Base-by-base conservation (phyloP, 2,329 filamentous ascomycete genomes). In the Fusarium albosuccineum region DNA sequence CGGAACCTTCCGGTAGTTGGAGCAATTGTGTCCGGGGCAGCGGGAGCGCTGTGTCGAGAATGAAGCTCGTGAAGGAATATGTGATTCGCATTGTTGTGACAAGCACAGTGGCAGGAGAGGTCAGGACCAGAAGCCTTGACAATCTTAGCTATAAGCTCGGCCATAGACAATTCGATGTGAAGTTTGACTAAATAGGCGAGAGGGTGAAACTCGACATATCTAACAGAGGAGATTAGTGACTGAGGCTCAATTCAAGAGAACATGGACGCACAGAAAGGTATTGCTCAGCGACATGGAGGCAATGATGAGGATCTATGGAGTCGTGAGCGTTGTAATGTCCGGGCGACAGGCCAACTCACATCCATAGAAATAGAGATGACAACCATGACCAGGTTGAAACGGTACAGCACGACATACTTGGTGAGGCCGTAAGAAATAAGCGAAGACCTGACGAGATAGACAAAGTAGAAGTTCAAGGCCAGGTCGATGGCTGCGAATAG, bases 381-480 rank as follows among this genome's bases (percentile, higher is more conserved):
- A 42, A 76, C 73, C 74, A 77, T 77, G 9, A 57, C 50, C 6
- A 77, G 50, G 41, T 77, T 77, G 57, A 77, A 77, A 26, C 76
- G 75, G 37, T 84, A 81, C 9, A 86, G 75, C 14, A 77, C 71
- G 53, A 80, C 78, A 67, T 86, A 86, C 62, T 85, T 85, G 3
- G 78, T 80, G 3, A 86, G 74, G 9, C 83, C 83, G 44, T 83
- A 81, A 22, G 78, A 74, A 58, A 85, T 80, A 0, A 86, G 76
- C 3, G 81, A 80, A 2, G 75, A 75, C 34, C 81, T 81, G 44
- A 86, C 83, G 1, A 77, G 76, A 48, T 74, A 70, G 66, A 77
- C 76, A 66, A 86, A 86, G 62, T 83, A 83, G 50, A 77, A 76
- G 56, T 86, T 86, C 14, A 86, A 73, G 0, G 69, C 70, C 3